phyloP scores from a whole-genome alignment of 495 filamentous ascomycete species.

The Achaetomiella virescens region DNA sequence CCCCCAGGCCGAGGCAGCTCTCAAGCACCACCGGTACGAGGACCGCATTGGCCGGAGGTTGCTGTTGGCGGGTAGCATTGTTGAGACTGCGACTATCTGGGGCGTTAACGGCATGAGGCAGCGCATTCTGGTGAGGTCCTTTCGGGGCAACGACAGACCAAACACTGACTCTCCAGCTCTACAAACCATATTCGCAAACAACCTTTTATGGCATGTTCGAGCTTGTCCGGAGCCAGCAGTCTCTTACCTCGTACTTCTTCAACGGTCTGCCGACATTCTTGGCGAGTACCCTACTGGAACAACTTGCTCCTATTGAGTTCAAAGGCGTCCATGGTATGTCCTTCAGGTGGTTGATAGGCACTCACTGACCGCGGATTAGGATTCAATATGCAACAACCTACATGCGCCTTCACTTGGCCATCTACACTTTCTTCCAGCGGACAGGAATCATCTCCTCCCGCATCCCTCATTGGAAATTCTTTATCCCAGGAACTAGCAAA shows the following conservation, averaged over 20 bases:
- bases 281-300: conserved; percentile 19
- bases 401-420: conserved; percentile 39
- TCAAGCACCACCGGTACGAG: conserved; percentile 34
- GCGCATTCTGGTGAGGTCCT: conserved; percentile 41
- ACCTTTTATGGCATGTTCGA: conserved; percentile 33
- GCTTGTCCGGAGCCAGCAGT: conserved; percentile 25
- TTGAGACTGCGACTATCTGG: conserved; percentile 43
- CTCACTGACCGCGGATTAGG: conserved; percentile 13
- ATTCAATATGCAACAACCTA: conserved; percentile 28
- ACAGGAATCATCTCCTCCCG: conserved; percentile 37
- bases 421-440: conserved; percentile 46
- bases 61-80: conserved; percentile 30
- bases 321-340: conserved; percentile 8
- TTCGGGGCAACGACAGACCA: not conserved
- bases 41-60: conserved; percentile 34
- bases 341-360: not conserved
- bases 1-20: conserved; percentile 23
- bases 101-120: conserved; percentile 47
- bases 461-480: conserved; percentile 40
- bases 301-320: not conserved
- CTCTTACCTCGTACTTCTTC: conserved; percentile 23
- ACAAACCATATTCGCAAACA: conserved; percentile 38
- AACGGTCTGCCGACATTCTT: conserved; percentile 31
- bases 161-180: conserved; percentile 31
- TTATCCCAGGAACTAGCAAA: conserved; percentile 42